phyloP scores from a whole-genome alignment of 129 eudicot genomes.

The Arctium lappa region DNA sequence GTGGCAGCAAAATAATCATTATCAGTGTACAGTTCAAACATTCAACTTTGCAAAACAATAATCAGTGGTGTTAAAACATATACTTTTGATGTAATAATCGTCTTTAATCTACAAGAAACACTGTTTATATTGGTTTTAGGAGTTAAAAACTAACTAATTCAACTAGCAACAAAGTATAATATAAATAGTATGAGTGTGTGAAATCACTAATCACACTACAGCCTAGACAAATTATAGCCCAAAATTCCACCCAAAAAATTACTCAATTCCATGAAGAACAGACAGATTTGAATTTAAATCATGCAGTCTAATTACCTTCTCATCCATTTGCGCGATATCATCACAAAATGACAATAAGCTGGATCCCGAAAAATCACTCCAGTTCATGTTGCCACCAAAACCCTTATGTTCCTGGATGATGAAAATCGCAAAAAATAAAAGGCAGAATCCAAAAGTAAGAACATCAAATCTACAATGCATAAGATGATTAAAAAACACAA shows the following conservation, averaged over 20 bases:
- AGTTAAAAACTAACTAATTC: neutral
- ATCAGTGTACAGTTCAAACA: neutral
- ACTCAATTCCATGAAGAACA: neutral
- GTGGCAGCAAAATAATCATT: neutral
- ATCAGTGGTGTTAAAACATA: neutral
- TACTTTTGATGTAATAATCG: neutral
- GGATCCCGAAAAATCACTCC: constrained; percentile 5
- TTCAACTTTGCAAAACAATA: neutral
- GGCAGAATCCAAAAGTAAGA: neutral
- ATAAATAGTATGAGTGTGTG: neutral
- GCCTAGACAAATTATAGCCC: neutral
- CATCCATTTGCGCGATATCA: neutral
- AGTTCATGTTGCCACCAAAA: constrained; percentile 20
- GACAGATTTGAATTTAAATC: neutral
- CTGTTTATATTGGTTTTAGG: neutral
- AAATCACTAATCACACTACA: neutral
- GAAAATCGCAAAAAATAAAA: neutral
- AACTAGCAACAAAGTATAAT: neutral
- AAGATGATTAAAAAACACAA: neutral
- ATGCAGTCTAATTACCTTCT: constrained; percentile 16
- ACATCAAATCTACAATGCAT: neutral
- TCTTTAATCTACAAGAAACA: neutral
- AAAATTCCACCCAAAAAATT: neutral
- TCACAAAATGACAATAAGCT: constrained; percentile 6
- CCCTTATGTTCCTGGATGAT: constrained; percentile 21